phyloP scores from a whole-genome alignment of 495 filamentous ascomycete species.

The Massariosphaeria phaeospora region DNA sequence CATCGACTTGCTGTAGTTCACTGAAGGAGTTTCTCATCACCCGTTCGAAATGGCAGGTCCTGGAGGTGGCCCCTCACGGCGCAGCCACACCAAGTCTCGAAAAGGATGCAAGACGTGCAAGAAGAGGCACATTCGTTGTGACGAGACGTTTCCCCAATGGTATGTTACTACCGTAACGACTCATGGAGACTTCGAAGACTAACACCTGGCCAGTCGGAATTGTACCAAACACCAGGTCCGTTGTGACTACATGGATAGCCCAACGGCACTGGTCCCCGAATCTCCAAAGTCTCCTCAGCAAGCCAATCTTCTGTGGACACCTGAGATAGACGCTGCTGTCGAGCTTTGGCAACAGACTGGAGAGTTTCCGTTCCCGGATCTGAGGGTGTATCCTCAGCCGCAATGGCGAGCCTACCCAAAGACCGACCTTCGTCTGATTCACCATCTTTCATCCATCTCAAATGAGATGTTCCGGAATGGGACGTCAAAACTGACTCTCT shows the following conservation, averaged over 20 bases:
- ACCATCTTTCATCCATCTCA: conserved; percentile 83
- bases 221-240: conserved; percentile 98
- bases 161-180: conserved; percentile 46
- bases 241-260: conserved; percentile 90
- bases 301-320: conserved; percentile 75
- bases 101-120: conserved; percentile 98
- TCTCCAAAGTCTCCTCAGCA: conserved; percentile 58
- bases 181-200: neutral
- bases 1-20: neutral
- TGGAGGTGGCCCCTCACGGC: conserved; percentile 65
- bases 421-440: conserved; percentile 78
- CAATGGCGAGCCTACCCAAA: conserved; percentile 61
- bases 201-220: conserved; percentile 63
- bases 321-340: conserved; percentile 71
- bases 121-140: conserved; percentile 92
- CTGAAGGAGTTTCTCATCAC: neutral
- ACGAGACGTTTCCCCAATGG: conserved; percentile 98
- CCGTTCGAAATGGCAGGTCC: conserved; percentile 58
- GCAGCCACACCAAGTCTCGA: conserved; percentile 94
- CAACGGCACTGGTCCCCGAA: conserved; percentile 54
- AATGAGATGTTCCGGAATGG: conserved; percentile 72
- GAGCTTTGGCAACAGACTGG: conserved; percentile 80
- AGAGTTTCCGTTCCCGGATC: conserved; percentile 77
- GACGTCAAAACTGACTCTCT: conserved; percentile 76
- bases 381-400: conserved; percentile 65